Evolutionary conservation across 352 stramenopile genomes (phyloP), one percentile per base, ranked within the genome.

Genomic region (Pythium vanterpoolii): DNA sequence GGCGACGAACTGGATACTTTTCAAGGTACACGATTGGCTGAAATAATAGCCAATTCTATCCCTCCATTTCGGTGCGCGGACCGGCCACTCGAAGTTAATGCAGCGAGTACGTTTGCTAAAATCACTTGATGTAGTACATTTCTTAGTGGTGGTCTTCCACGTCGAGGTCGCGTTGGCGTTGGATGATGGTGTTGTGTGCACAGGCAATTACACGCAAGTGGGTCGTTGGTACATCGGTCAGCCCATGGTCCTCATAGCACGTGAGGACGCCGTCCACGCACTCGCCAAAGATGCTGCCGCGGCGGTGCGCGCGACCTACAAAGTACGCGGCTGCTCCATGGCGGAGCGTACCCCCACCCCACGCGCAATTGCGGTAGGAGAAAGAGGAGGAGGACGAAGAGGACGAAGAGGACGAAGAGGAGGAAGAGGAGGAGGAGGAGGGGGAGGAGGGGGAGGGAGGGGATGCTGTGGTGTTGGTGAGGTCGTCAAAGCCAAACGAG

Each of bases 161-260:
- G 31, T 61, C 54, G 28, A 61, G 43, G 21, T 53, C 43, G 1
- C 43, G 43, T 33, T 61, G 54, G 28, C 43, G 54, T 31, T 36
- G 9, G 27, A 34, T n/a, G 42, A 61, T 5, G 7, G 54, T 30
- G 13, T 1, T 16, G 10, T 2, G 21, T 9, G 50, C 54, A 43
- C 54, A 64, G 16, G 14, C n/a, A 24, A 65, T 46, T 16, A n/a
- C 26, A 9, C 16, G 27, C 42, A 33, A 18, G 16, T 57, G 39
- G 11, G 49, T 9, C 14, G 21, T 16, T 16, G 23, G 30, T 10
- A 34, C 42, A 21, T 65, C 58, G 6, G 58, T 49, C 16, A 65
- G 23, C 23, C 58, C 58, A 19, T 27, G 39, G 59, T 66, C 59
- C 21, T 66, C 59, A 33, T 61, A 66, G 59, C 59, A 66, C n/a